These are phyloP conservation scores for Melampsora americana DNA, from an alignment of 1,284 basidiomycete genomes.

Conservation along the genomic window DNA sequence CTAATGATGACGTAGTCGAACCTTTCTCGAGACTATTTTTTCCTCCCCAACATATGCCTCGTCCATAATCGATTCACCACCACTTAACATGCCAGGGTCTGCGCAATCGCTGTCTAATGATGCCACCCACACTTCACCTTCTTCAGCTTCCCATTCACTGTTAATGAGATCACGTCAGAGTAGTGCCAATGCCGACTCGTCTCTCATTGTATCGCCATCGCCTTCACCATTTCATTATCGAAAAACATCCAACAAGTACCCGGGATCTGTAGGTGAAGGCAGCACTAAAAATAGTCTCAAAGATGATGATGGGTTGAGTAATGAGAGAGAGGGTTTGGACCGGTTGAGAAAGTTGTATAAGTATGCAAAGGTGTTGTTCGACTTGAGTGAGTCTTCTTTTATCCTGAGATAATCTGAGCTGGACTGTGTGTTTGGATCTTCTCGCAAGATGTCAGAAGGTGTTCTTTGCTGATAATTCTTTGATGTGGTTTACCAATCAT, in stretches of 20 bases:
- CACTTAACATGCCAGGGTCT: constrained; percentile 36
- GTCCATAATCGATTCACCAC: constrained; percentile 46
- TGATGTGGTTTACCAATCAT: no score
- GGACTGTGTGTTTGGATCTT: no score
- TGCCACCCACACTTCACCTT: constrained; percentile 33
- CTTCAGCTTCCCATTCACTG: constrained; percentile 31
- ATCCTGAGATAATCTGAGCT: neutral
- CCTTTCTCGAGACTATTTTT: constrained; percentile 69
- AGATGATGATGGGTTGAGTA: constrained; percentile 47
- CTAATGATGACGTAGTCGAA: constrained; percentile 52
- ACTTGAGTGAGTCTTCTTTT: constrained; percentile 59
- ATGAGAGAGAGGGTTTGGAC: constrained; percentile 62
- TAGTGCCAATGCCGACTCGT: constrained; percentile 6
- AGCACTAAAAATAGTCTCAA: constrained; percentile 13
- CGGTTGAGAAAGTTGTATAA: constrained; percentile 80
- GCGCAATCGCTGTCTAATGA: constrained; percentile 60
- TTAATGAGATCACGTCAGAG: constrained; percentile 15
- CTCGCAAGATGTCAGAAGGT: neutral
- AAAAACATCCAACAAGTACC: constrained; percentile 16
- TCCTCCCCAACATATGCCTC: constrained; percentile 61
- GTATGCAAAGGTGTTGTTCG: constrained; percentile 87
- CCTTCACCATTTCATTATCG: constrained; percentile 27
- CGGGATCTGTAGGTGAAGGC: constrained; percentile 11
- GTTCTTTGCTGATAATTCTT: constrained; percentile 47
- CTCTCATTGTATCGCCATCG: constrained; percentile 14